phyloP scores from a whole-genome alignment of 306 rosid genomes.

The Pyrus communis region DNA sequence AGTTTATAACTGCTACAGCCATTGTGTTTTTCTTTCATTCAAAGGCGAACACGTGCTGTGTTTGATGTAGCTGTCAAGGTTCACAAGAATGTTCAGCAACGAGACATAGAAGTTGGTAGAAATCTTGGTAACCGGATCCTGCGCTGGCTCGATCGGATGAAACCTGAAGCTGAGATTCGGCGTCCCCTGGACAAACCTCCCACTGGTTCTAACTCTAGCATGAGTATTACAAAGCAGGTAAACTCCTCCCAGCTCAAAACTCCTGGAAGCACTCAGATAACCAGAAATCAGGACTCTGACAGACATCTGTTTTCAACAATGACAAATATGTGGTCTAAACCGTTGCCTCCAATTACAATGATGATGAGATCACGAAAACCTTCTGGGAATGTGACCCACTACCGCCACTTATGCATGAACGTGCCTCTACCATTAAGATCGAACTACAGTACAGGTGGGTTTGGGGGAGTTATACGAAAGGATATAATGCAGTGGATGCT shows the following conservation, averaged over 20 bases:
- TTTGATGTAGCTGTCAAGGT: slow-evolving; percentile 64
- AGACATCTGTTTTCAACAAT: slow-evolving; percentile 55
- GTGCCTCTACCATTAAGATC: slow-evolving; percentile 25
- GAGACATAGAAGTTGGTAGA: slow-evolving; percentile 84
- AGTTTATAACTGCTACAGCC: not conserved
- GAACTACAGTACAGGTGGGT: slow-evolving; percentile 23
- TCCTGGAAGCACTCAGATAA: slow-evolving; percentile 23
- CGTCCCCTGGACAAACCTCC: slow-evolving; percentile 19
- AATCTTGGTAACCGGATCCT: slow-evolving; percentile 73
- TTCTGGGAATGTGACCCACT: slow-evolving; percentile 46
- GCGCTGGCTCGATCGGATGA: slow-evolving; percentile 62
- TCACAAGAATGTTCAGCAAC: slow-evolving; percentile 66
- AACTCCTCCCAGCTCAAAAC: slow-evolving; percentile 33
- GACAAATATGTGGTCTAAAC: slow-evolving; percentile 26
- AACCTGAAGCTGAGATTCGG: slow-evolving; percentile 85
- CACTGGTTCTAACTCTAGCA: slow-evolving; percentile 20
- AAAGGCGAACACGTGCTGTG: slow-evolving; percentile 64
- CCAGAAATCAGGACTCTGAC: slow-evolving; percentile 38
- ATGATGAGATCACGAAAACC: slow-evolving; percentile 51
- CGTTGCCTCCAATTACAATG: slow-evolving; percentile 48
- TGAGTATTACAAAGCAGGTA: slow-evolving; percentile 24
- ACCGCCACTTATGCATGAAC: slow-evolving; percentile 36
- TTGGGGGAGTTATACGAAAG: slow-evolving; percentile 48
- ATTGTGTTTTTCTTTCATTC: not conserved
- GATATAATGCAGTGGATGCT: slow-evolving; percentile 78